Evolutionary conservation across 176 grass and related monocot genomes (phyloP).

Genomic region (Aegilops umbellulata): DNA sequence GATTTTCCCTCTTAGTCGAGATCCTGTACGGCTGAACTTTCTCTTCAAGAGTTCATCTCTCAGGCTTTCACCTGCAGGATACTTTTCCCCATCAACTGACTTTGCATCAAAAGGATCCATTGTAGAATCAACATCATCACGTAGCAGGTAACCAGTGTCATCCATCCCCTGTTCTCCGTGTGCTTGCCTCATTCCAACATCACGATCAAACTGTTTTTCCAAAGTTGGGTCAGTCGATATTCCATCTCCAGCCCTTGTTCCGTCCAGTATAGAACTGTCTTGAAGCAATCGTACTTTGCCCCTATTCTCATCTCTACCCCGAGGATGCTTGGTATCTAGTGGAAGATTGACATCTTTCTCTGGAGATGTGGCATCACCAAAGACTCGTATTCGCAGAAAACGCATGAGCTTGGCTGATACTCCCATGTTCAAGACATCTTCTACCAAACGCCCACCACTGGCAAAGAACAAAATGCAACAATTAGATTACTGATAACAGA

Average conservation of each 20-base stretch:
- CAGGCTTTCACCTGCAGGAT: conserved; percentile 32
- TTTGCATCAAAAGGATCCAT: conserved; percentile 34
- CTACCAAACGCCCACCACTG: conserved; percentile 69
- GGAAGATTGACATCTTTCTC: conserved; percentile 63
- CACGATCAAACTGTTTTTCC: conserved; percentile 36
- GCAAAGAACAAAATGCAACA: conserved; percentile 8
- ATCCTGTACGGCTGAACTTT: conserved; percentile 35
- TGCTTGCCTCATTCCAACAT: conserved; percentile 37
- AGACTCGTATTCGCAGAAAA: conserved; percentile 71
- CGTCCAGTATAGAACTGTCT: conserved; percentile 38
- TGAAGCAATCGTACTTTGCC: conserved; percentile 54
- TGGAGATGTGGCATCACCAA: conserved; percentile 55
- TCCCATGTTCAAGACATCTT: conserved; percentile 73
- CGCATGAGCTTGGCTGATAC: conserved; percentile 91
- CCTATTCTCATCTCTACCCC: conserved; percentile 65
- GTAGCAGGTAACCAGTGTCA: conserved; percentile 24
- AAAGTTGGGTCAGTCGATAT: conserved; percentile 19
- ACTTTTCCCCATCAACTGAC: conserved; percentile 33
- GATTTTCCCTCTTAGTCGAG: conserved; percentile 58
- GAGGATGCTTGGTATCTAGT: conserved; percentile 51
- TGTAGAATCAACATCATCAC: conserved; percentile 38
- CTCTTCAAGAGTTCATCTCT: conserved; percentile 46
- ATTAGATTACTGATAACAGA: conserved; percentile 7
- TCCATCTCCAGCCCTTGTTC: conserved; percentile 38
- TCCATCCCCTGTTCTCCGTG: conserved; percentile 43